Percentiles rank a stretch among this genome's conserved stretches.
These are phyloP conservation scores for Aspergillus bridgeri DNA, from an alignment of 495 filamentous ascomycete species.

Conservation along the genomic window DNA sequence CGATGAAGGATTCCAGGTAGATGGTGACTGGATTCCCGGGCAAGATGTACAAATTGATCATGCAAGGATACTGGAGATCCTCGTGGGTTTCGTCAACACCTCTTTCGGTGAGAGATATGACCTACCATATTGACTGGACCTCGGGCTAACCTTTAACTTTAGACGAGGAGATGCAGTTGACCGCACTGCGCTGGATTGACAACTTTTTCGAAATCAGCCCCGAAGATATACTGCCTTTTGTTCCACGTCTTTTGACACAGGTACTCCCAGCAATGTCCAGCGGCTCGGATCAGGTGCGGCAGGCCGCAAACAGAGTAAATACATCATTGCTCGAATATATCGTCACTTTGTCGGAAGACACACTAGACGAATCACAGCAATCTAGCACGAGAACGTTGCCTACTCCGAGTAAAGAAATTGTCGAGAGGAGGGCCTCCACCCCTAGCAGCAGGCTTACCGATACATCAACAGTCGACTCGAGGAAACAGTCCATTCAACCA, in stretches of 20 bases:
- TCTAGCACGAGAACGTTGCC: slow-evolving; percentile 30
- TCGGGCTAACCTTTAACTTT: slow-evolving; percentile 8
- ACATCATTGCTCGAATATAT: slow-evolving; percentile 87
- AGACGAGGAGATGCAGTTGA: slow-evolving; percentile 88
- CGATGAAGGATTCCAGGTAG: slow-evolving; percentile 60
- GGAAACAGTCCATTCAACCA: slow-evolving; percentile 27
- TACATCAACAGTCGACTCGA: slow-evolving; percentile 25
- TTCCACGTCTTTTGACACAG: slow-evolving; percentile 84
- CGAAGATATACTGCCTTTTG: slow-evolving; percentile 94
- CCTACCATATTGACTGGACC: not conserved
- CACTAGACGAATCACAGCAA: slow-evolving; percentile 29
- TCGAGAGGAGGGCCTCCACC: slow-evolving; percentile 53
- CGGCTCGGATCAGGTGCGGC: slow-evolving; percentile 80
- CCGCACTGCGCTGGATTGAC: slow-evolving; percentile 92
- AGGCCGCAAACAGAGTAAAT: slow-evolving; percentile 86
- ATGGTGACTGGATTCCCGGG: slow-evolving; percentile 94
- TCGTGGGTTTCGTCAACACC: slow-evolving; percentile 87
- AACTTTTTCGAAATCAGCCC: slow-evolving; percentile 96
- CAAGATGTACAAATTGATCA: slow-evolving; percentile 96
- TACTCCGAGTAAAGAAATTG: slow-evolving; percentile 47
- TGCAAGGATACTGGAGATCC: slow-evolving; percentile 84
- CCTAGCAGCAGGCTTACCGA: slow-evolving; percentile 44
- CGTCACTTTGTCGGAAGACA: slow-evolving; percentile 81
- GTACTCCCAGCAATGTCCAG: slow-evolving; percentile 94
- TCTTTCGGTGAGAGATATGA: slow-evolving; percentile 58